Evolutionary conservation across 345 rosid genomes (phyloP), one percentile per base, ranked within the genome.

Genomic region (Hypericum androsaemum): DNA sequence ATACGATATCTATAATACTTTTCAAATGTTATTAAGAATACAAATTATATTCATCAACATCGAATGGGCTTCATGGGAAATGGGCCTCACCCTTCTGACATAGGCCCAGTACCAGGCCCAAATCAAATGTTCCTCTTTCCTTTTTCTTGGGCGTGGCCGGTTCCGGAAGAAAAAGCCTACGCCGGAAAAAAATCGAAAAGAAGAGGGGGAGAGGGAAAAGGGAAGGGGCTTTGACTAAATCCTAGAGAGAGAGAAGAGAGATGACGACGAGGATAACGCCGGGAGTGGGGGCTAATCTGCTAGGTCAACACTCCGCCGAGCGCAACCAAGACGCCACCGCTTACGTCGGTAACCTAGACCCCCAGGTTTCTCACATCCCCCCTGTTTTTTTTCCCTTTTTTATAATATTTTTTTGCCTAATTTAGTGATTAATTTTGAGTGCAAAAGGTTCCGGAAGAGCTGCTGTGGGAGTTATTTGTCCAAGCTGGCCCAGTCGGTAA

Each of bases 251-350:
- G 32, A 88, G 4, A 4, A 22, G 4, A 22, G 32, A 22, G 32
- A 88, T 94, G 99, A 88, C 99, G 16, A 94, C 89, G 14, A 67
- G 95, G 67, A 94, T 94, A 43, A 96, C 99, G 63, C 97, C 99
- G 0, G 97, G 95, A 12, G 99, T 94, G 0, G 97, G 97, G 66
- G 97, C 99, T 2, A 94, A 94, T 76, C 74, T 94, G 65, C 84
- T 94, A 0, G 99, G 97, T 42, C 99, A 94, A 64, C 99, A 94
- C 75, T 74, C 99, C 3, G 88, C 94, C 11, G 99, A 94, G 76
- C 72, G 99, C 43, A 94, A 94, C 59, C 99, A 94, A 68, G 97
- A 94, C 54, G 99, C 99, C 64, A 94, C 97, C 39, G 95, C 94
- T 41, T 94, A 89, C 59, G 95, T 89, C 56, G 89, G 97, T 5